Evolutionary conservation across 2,329 filamentous ascomycete genomes (phyloP), one percentile per base, ranked within the genome.

Genomic region (Exophiala bonariae): DNA sequence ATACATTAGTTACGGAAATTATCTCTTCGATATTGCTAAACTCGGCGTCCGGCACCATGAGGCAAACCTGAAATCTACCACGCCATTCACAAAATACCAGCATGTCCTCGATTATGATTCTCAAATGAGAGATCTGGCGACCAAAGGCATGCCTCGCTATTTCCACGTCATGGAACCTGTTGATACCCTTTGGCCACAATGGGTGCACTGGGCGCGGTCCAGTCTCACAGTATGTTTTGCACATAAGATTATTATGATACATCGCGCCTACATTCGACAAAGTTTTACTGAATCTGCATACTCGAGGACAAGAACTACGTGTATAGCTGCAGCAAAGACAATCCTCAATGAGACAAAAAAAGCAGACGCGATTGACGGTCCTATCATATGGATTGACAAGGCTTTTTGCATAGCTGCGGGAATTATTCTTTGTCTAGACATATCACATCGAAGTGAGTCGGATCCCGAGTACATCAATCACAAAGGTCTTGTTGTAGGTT

Each of bases 171-270:
- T 57, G 4, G 63, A 64, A 1, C 40, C 64, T 0, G 39, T 66
- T 2, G 61, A 71, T 39, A 57, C 64, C 6, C 42, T 52, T 2
- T 73, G 71, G 70, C 70, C 70, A 8, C 56, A 52, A 36, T 73
- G 68, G 60, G 61, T 69, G 2, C 58, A 50, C 4, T 72, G 68
- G 68, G 68, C 68, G 2, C 60, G 67, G 13, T 33, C 18, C 9
- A 47, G 50, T 18, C 32, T 50, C 10, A 54, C 50, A 4, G 65
- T 70, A 13, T 70, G 66, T 23, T 60, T 61, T 8, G 63, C 65
- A 7, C 70, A 74, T 31, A 73, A 74, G 47, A 65, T 71, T n/a
- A 72, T 74, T 49, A 73, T 72, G 70, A 64, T 71, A 14, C 55
- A 57, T 46, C 63, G 72, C 26, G 64, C 63, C 22, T 73, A 69